Base-by-base conservation (phyloP, 768 basidiomycete genomes). In the Agaricus subrufescens region DNA sequence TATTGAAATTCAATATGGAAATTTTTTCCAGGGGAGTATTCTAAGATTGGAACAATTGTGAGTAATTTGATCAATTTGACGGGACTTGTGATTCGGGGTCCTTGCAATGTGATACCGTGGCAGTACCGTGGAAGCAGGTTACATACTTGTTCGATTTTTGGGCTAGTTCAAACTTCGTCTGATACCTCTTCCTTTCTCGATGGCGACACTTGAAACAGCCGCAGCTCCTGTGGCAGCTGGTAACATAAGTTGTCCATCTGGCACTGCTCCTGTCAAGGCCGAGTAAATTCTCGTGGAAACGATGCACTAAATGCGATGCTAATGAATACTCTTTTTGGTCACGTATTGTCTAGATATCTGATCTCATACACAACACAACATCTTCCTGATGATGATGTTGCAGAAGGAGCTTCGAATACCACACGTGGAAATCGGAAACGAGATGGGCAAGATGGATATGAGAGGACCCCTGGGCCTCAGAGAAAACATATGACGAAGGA, bases 371-470 rank as follows among this genome's bases (percentile, higher is more conserved):
- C 66, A 50, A 57, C 64, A 4, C 58, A 48, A 44, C 57, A 59
- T 6, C 57, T 63, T 3, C 71, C 71, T 8, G 72, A 75, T 58
- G 77, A 77, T 58, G 77, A 77, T 54, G 72, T 80, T 14, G 87
- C 87, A 1, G 89, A 90, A 61, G 86, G 83, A 25, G 70, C 73
- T 12, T 80, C 77, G 1, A 75, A 72, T 63, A 70, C 65, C 54
- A 64, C 51, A 58, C 69, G 64, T 7, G 66, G 66, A 27, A 66
- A 61, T 14, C 59, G 58, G 23, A 60, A 59, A 12, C 42, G 54
- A 14, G 54, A 61, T 15, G 60, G 63, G 5, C 68, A 68, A 39
- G 15, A 57, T 7, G 49, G 64, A 4, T 57, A 56, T 59, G 60
- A 9, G 61, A 59, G 46, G 34, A 53, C 48, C 14, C 49, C 54